Evolutionary conservation across 2,329 filamentous ascomycete genomes (phyloP), one percentile per base, ranked within the genome.

Genomic region (Colletotrichum brevisporum): DNA sequence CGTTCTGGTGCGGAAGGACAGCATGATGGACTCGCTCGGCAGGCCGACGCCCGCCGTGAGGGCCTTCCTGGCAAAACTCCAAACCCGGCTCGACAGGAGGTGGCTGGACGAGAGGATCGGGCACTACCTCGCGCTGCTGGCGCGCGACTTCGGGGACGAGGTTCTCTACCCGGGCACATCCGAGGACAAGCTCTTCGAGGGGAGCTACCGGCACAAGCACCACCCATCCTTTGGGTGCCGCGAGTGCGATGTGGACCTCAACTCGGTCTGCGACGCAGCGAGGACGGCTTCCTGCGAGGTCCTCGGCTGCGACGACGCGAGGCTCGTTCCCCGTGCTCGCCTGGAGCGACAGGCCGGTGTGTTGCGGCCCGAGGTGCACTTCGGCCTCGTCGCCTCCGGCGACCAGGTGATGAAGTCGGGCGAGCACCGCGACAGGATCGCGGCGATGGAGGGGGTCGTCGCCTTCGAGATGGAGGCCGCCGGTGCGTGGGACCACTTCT

Each of bases 341-440:
- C 67, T 71, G 1, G 5, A 1, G 13, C 51, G 24, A 10, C 52
- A 21, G 4, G 2, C 27, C 27, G 27, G 9, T 4, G n/a, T 26
- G 59, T 24, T 39, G 15, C 47, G 15, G 2, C 72, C 71, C 0
- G 36, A 12, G 0, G 65, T 84, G 0, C 78, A 82, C 27, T 73
- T 83, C 12, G 82, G 83, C 0, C 71, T 69, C 0, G 71, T 84
- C 1, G 82, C 76, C 0, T 83, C 81, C 0, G 80, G 75, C 5
- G 76, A 84, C 26, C 74, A 63, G 1, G 78, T 84, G 1, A 76
- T 83, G 62, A 82, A 79, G 26, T 78, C 76, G 2, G 79, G 76
- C 1, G 52, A 74, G 9, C 71, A 78, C 4, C 76, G 83, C 9
- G 81, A 84, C 50, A 41, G 50, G 0, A 70, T 83, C 16, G 75